Evolutionary conservation across 371 early-diverging fungal species (phyloP).

Genomic region (Saksenaea oblongispora): DNA sequence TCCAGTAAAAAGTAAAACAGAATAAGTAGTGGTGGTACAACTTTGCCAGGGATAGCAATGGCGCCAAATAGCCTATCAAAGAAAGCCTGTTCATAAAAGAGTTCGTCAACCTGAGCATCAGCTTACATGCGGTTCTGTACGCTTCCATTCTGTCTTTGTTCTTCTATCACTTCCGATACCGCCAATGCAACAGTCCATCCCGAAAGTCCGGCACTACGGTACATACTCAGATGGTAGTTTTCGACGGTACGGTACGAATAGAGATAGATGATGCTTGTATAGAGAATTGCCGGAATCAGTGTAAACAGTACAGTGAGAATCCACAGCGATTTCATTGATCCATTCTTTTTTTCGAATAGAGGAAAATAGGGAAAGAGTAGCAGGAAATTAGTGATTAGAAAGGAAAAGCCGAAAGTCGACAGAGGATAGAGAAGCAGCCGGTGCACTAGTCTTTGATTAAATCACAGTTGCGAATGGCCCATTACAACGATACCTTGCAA

Average conservation of each 20-base stretch:
- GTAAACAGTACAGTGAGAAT: conserved; percentile 12
- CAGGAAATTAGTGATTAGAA: conserved; percentile 17
- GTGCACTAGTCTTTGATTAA: conserved; percentile 11
- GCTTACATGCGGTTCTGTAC: conserved; percentile 25
- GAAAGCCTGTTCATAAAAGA: not conserved
- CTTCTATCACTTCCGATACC: conserved; percentile 23
- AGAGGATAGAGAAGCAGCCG: conserved; percentile 22
- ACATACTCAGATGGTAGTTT: not conserved
- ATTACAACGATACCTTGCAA: conserved; percentile 8
- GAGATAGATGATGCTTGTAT: not conserved
- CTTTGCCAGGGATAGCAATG: conserved; percentile 19
- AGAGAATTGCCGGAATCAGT: conserved; percentile 2
- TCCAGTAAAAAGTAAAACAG: conserved; percentile 24
- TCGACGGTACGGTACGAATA: not conserved
- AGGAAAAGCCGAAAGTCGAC: conserved; percentile 13
- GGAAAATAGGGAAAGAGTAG: conserved; percentile 20
- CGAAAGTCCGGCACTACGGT: conserved; percentile 19
- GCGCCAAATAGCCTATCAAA: conserved; percentile 27
- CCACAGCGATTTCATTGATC: conserved; percentile 16
- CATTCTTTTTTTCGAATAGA: conserved; percentile 19
- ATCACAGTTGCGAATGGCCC: not conserved
- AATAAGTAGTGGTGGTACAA: conserved; percentile 21
- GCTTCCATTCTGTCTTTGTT: conserved; percentile 11
- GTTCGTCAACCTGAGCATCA: not conserved
- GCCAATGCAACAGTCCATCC: conserved; percentile 25